Percentiles rank a stretch among this genome's conserved stretches.
phyloP scores from a whole-genome alignment of 805 yeast genomes.

The Sugiyamaella qingdaonensis region DNA sequence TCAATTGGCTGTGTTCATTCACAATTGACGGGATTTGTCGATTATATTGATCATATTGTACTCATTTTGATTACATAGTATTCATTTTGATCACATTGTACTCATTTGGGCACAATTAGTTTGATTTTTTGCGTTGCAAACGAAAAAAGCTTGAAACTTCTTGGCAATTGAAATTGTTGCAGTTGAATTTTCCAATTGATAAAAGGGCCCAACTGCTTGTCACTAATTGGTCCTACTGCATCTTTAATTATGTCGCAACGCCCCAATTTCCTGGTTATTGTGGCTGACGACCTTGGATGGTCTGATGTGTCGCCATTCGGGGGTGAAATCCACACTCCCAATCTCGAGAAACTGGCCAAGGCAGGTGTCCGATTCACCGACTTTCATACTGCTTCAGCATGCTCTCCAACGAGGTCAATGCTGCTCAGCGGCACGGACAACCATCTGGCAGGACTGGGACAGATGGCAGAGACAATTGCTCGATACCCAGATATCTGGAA shows the following conservation, averaged over 20 bases:
- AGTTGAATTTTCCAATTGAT: no score
- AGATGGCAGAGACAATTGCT: constrained; percentile 47
- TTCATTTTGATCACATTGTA: no score
- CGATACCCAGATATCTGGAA: constrained; percentile 37
- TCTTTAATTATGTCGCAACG: not conserved
- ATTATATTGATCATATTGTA: no score
- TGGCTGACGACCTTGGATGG: constrained; percentile 61
- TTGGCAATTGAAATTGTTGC: no score
- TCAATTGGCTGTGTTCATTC: no score
- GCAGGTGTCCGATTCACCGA: constrained; percentile 50
- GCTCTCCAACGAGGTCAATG: constrained; percentile 63
- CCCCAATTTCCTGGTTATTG: constrained; percentile 52
- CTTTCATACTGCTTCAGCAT: constrained; percentile 60
- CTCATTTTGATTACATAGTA: no score
- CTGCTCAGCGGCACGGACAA: constrained; percentile 58
- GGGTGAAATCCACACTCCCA: constrained; percentile 51
- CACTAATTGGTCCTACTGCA: no score
- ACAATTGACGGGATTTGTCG: no score
- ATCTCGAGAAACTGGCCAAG: constrained; percentile 41
- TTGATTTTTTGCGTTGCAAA: no score
- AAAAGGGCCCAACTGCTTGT: no score
- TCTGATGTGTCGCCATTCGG: constrained; percentile 54
- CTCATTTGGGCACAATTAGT: no score
- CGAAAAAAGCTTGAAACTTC: no score
- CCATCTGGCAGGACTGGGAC: constrained; percentile 58